Base-by-base conservation (phyloP, 2,329 filamentous ascomycete genomes). In the Didymella segeticola region DNA sequence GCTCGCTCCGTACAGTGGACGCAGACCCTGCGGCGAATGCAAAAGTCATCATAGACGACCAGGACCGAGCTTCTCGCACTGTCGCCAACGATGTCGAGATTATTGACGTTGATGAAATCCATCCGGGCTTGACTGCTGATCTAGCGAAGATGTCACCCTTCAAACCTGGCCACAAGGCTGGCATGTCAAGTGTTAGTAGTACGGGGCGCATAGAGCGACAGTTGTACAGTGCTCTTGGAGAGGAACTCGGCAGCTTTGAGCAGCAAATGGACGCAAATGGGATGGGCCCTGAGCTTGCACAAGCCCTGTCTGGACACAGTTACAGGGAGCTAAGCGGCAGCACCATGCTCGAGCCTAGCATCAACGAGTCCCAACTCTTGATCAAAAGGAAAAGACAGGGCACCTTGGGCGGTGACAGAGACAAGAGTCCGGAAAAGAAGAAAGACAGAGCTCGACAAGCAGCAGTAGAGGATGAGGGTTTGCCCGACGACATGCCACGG, bases 171-270 rank as follows among this genome's bases (percentile, higher is more conserved):
- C 70, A 71, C 47, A 67, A 63, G 23, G 47, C 61, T 20, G 59
- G 58, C 1, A 62, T 64, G 52, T 67, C 64, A n/a, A 69, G 66
- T 47, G 58, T 70, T 25, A 69, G 70, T 30, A 70, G 68, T 42
- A 69, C 66, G 0, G 58, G 47, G 4, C 63, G 63, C 15, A 41
- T 73, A 0, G 70, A 73, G 60, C 51, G 57, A 31, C 59, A 69
- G 31, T 53, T 72, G 2, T 72, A 60, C 43, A 69, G 62, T 56
- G 70, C 71, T 12, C 47, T 74, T 6, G 70, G 70, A 1, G 70
- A 71, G 5, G 69, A 70, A 33, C 47, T 72, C 3, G 60, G 58
- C n/a, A 56, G 58, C 25, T 67, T 70, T 14, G 57, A 70, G 15
- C 53, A 60, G 3, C 51, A 55, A 8, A 43, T 58, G 8, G 43